A percentile compares a stretch with the other conserved stretches of the same genome.
Evolutionary conservation across 2,329 filamentous ascomycete genomes (phyloP).

Genomic region (Dothideomycetes sp.): DNA sequence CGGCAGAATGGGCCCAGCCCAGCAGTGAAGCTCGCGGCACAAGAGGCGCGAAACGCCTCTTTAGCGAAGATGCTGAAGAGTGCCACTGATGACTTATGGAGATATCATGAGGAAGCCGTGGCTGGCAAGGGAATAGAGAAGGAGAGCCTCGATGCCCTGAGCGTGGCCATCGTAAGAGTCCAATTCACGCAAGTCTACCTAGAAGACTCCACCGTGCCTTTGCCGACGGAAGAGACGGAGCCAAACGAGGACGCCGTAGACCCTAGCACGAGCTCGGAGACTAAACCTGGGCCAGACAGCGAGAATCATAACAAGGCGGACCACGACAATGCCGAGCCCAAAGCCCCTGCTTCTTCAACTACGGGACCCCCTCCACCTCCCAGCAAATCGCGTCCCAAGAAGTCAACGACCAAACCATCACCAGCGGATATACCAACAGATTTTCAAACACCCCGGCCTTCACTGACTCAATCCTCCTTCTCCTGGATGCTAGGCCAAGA

Average conservation of each 20-base stretch:
- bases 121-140: constrained; percentile 24
- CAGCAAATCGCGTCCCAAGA: neutral
- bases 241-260: constrained; percentile 6
- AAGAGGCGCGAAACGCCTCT: constrained; percentile 56
- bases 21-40: constrained; percentile 35
- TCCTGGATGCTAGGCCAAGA: constrained; percentile 58
- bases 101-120: constrained; percentile 40
- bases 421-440: neutral
- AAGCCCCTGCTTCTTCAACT: constrained; percentile 8
- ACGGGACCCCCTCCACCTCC: neutral
- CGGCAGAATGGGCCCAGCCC: constrained; percentile 11
- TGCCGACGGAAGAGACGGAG: constrained; percentile 26
- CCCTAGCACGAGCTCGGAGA: neutral
- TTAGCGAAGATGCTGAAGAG: constrained; percentile 59
- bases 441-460: constrained; percentile 29
- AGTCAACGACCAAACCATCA: neutral
- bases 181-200: constrained; percentile 42
- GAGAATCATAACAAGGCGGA: constrained; percentile 28
- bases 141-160: constrained; percentile 29
- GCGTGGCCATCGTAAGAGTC: constrained; percentile 38
- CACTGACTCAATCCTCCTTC: constrained; percentile 63
- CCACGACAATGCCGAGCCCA: constrained; percentile 29
- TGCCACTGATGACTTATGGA: constrained; percentile 52
- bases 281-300: neutral
- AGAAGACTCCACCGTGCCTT: constrained; percentile 32